Evolutionary conservation across 805 yeast genomes (phyloP), one percentile per base, ranked within the genome.

Genomic region (Middelhovenomyces tepae): DNA sequence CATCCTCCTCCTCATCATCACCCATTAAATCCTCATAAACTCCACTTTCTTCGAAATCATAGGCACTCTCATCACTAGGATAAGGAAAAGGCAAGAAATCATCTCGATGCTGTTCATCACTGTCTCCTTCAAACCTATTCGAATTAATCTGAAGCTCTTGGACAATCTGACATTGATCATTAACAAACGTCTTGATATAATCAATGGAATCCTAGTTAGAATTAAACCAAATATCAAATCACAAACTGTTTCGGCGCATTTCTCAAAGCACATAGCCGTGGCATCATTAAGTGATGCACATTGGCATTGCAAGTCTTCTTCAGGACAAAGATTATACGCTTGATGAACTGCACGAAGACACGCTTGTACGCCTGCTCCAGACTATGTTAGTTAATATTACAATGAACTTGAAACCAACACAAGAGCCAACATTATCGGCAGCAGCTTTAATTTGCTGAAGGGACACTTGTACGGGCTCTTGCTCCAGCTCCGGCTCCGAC

Each of bases 61-160:
- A 26, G 17, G 11, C 34, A 13, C 16, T 15, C 6, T 20, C 28
- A 15, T 22, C 36, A 9, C 28, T 23, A 9, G 35, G 39, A 19
- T 27, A 27, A 5, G 33, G 35, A 22, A 30, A 22, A 14, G 33
- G 40, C n/a, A 39, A 27, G 8, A 16, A 16, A 24, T 42, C 37
- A 34, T 44, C 46, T 9, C 41, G 34, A 28, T 44, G 46, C 28
- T 44, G 47, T 15, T 39, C 30, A 5, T 30, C 28, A 11, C 31
- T 28, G 21, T 43, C 45, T 6, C 45, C 46, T 11, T 29, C 39
- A 31, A 43, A 42, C 18, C 46, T 30, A 27, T 36, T 35, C 10
- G 39, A 28, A 15, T 38, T 42, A n/a, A 34, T 26, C 29, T n/a
- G 17, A 15, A 18, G 20, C 5, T 14, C 17, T 14, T 26, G 17